A percentile compares a stretch with the other conserved stretches of the same genome.
These are phyloP conservation scores for Conoideocrella luteorostrata DNA, from an alignment of 2,329 filamentous ascomycete genomes.

Conservation along the genomic window DNA sequence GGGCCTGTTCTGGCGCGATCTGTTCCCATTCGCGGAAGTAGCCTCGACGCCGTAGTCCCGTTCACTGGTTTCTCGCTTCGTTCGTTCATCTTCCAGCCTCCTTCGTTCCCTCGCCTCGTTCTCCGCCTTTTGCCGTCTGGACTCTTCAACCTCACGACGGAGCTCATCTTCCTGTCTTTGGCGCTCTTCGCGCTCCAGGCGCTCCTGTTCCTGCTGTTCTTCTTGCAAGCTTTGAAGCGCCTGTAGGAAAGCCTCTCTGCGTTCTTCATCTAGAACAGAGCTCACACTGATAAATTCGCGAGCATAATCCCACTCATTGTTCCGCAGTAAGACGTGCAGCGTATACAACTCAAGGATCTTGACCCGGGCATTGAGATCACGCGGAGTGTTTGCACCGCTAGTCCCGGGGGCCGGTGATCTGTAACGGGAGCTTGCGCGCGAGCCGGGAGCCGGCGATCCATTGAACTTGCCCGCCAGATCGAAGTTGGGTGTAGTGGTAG, in stretches of 20 bases:
- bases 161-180: conserved; percentile 51
- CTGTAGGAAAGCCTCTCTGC: conserved; percentile 80
- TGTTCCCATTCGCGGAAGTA: conserved; percentile 29
- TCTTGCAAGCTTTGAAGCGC: conserved; percentile 79
- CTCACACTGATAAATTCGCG: conserved; percentile 82
- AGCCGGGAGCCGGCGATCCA: conserved; percentile 31
- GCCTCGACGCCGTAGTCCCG: conserved; percentile 64
- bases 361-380: conserved; percentile 75
- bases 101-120: conserved; percentile 51
- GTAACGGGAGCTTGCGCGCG: conserved; percentile 29
- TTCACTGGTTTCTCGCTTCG: conserved; percentile 47
- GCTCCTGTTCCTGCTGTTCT: conserved; percentile 69
- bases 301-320: conserved; percentile 94
- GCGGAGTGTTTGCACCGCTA: conserved; percentile 72
- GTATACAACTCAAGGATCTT: conserved; percentile 95
- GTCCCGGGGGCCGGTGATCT: conserved; percentile 41
- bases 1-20: conserved; percentile 23
- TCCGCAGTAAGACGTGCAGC: conserved; percentile 86
- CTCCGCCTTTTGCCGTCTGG: conserved; percentile 47
- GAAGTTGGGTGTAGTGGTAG: conserved; percentile 65
- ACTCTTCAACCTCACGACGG: conserved; percentile 50
- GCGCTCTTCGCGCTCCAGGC: conserved; percentile 54
- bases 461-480: conserved; percentile 62
- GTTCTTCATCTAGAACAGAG: conserved; percentile 85
- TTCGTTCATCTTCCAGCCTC: conserved; percentile 48